Evolutionary conservation across 257 asterid species (phyloP), one percentile per base, ranked within the genome.

Genomic region (Phtheirospermum japonicum): DNA sequence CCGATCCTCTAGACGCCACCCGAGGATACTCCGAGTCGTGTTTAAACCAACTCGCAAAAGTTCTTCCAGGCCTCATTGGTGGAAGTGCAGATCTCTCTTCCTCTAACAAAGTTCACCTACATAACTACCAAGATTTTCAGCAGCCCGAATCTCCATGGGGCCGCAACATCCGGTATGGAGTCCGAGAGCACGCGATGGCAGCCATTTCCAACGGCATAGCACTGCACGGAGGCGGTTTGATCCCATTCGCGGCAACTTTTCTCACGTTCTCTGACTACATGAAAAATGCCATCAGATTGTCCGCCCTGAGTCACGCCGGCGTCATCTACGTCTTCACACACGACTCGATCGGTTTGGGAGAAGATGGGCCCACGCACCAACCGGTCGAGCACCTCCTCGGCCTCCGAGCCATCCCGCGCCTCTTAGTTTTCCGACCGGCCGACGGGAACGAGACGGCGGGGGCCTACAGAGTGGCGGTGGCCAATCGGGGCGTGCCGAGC

Each of bases 31-130:
- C 85, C 0, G 81, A 80, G 71, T 74, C 67, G 74, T 76, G 83
- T 39, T 64, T 82, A 60, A 82, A 82, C 73, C 42, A 52, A 14
- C 81, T 82, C 4, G 83, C 78, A 9, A 76, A 76, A 51, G 88
- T 72, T 40, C 83, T 82, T 6, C 88, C 88, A 0, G 88, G 88
- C 33, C 74, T 82, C 2, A 71, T 82, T 0, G 88, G 88, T 12
- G 88, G 88, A 45, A 82, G 88, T 68, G 88, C 85, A n/a, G 88
- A 82, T 55, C 85, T 82, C 8, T 78, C 83, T 13, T 74, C 79
- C 51, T 82, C 85, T 13, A 82, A 82, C 57, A 80, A 74, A 57
- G 79, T 62, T 39, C 55, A 73, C 63, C 73, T 82, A 17, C 79
- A 76, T 26, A 54, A 61, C 32, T 67, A 51, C 28, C 67, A 30